Conservation (phyloP, 225 moss, liverwort and hornwort genomes). For the Straminergon stramineum region DNA sequence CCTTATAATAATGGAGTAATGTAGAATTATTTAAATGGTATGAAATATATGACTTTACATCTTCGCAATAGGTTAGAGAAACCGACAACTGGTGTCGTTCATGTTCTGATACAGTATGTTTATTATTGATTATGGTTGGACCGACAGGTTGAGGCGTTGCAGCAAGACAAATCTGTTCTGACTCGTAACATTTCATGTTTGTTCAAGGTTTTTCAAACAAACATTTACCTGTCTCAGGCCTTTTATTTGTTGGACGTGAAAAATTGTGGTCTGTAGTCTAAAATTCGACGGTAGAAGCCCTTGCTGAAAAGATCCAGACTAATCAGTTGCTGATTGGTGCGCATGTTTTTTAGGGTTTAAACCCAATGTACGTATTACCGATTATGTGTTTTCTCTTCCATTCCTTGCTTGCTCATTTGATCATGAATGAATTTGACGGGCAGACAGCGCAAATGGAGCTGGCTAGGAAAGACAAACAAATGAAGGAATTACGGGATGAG, state of each 20-base stretch:
- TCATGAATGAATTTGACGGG: not conserved
- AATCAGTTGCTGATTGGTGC: not conserved
- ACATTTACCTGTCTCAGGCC: not conserved
- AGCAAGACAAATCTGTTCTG: conserved; percentile 39
- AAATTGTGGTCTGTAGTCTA: not conserved
- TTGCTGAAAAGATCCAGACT: not conserved
- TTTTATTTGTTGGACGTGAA: not conserved
- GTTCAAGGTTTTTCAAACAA: conserved; percentile 35
- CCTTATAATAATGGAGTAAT: not conserved
- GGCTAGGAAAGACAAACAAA: conserved; percentile 58
- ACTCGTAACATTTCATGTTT: conserved; percentile 59
- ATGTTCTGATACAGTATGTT: not conserved
- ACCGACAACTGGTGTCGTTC: not conserved
- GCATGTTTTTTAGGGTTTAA: not conserved
- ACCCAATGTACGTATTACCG: not conserved
- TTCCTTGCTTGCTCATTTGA: conserved; percentile 1
- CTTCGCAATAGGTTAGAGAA: not conserved
- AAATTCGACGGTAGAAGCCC: not conserved
- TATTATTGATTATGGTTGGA: not conserved
- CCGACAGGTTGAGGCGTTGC: conserved; percentile 37
- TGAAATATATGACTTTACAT: not conserved
- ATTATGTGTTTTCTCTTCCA: not conserved
- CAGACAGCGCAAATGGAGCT: conserved; percentile 68
- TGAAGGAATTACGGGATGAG: conserved; percentile 62
- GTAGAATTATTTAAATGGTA: not conserved